Evolutionary conservation across 2,329 filamentous ascomycete genomes (phyloP).

Genomic region (Pseudogymnoascus sp.): DNA sequence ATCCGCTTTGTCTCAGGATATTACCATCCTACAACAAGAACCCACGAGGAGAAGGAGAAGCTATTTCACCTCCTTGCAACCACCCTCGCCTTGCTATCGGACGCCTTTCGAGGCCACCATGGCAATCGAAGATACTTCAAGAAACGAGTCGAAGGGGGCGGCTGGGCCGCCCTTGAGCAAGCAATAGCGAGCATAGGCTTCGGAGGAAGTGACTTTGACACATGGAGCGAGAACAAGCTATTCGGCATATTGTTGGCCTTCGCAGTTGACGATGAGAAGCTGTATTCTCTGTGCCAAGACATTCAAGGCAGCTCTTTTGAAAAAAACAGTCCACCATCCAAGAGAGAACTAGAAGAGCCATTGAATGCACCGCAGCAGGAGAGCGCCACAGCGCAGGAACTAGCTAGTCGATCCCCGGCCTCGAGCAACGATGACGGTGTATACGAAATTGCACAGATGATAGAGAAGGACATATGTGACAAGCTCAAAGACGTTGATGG

Average conservation of each 20-base stretch:
- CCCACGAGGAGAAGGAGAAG: constrained; percentile 51
- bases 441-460: constrained; percentile 19
- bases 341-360: neutral
- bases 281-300: constrained; percentile 59
- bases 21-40: constrained; percentile 60
- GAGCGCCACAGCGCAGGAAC: neutral
- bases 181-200: constrained; percentile 60
- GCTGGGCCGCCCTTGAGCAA: constrained; percentile 70
- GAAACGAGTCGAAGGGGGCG: constrained; percentile 63
- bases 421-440: constrained; percentile 15
- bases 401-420: neutral
- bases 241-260: constrained; percentile 79
- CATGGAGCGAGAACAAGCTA: constrained; percentile 60
- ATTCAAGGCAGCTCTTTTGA: constrained; percentile 13
- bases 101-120: constrained; percentile 60
- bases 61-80: constrained; percentile 63
- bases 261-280: constrained; percentile 66
- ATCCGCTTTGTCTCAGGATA: constrained; percentile 65
- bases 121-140: constrained; percentile 86
- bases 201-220: constrained; percentile 57
- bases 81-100: constrained; percentile 63
- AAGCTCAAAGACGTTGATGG: constrained; percentile 44
- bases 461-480: constrained; percentile 35
- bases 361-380: neutral
- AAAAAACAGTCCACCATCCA: neutral